Evolutionary conservation across 2,329 filamentous ascomycete genomes (phyloP), one percentile per base, ranked within the genome.

Genomic region (Sarocladiaceae sp.): DNA sequence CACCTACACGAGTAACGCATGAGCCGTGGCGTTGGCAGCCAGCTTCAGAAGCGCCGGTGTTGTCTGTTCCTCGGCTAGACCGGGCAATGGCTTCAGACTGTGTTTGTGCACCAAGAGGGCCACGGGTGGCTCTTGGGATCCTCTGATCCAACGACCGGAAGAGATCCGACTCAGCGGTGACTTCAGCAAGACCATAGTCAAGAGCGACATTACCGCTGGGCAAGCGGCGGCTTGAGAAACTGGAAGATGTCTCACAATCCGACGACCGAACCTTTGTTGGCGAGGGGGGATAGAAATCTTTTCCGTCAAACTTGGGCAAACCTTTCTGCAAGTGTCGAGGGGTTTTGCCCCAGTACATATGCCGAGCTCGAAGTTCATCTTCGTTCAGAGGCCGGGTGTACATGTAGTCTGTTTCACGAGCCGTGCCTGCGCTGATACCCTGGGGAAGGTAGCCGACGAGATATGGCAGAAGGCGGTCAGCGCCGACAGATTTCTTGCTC

Each of bases 301-400:
- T 80, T 19, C 80, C 78, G 51, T 83, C 78, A 52, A 79, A 83
- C 57, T 78, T 82, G 26, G 79, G 78, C 32, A 82, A 62, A 2
- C 76, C 74, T 26, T 64, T 67, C 40, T 72, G 66, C 11, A 68
- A 65, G 50, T 71, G 68, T 23, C 62, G 66, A 33, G 77, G 70
- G 13, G 73, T 70, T 33, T 74, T 72, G 9, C 74, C 77, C 76
- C 78, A 83, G 56, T 80, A 82, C 50, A 80, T 60, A 49, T 74
- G 70, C 34, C 78, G 73, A 49, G 80, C 76, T 44, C 73, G 72
- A 35, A 73, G 61, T 54, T 83, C 80, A 41, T 78, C 77, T 3
- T 73, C 67, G 1, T 72, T 82, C 24, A 83, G 61, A n/a, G 73
- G 65, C 43, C 79, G 71, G 24, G 61, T 62, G 51, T 83, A 83